Evolutionary conservation across 495 filamentous ascomycete species (phyloP).

Genomic region (Penicillium crystallinum): DNA sequence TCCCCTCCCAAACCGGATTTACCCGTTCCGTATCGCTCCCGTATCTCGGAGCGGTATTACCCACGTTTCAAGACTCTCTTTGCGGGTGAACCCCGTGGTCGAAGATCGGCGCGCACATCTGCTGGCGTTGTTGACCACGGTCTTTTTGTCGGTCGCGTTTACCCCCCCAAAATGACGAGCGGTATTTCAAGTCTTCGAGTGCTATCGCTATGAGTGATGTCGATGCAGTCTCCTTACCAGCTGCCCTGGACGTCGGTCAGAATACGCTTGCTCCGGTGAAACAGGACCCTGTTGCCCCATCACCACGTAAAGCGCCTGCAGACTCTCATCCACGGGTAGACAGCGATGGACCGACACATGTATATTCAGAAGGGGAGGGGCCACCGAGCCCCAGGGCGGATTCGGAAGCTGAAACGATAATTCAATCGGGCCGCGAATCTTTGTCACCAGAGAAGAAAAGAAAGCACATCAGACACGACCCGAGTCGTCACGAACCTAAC

Average conservation of each 20-base stretch:
- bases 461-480: slow-evolving; percentile 65
- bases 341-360: slow-evolving; percentile 17
- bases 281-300: slow-evolving; percentile 27
- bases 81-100: slow-evolving; percentile 15
- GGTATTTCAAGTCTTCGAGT: slow-evolving; percentile 39
- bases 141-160: slow-evolving; percentile 33
- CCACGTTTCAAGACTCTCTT: slow-evolving; percentile 11
- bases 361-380: slow-evolving; percentile 25
- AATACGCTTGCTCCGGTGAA: slow-evolving; percentile 33
- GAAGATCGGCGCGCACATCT: slow-evolving; percentile 33
- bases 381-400: slow-evolving; percentile 48
- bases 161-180: slow-evolving; percentile 47
- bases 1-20: neutral
- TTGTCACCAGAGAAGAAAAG: slow-evolving; percentile 62
- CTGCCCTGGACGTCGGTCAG: slow-evolving; percentile 39
- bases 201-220: slow-evolving; percentile 51
- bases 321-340: slow-evolving; percentile 15
- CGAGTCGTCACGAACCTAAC: slow-evolving; percentile 25
- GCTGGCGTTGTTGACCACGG: slow-evolving; percentile 38
- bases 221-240: slow-evolving; percentile 41
- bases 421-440: slow-evolving; percentile 67
- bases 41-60: slow-evolving; percentile 7
- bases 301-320: slow-evolving; percentile 20
- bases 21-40: neutral
- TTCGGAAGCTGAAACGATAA: slow-evolving; percentile 78